phyloP scores from a whole-genome alignment of 78 protist genomes.

The Dictyostelium capitatum region DNA sequence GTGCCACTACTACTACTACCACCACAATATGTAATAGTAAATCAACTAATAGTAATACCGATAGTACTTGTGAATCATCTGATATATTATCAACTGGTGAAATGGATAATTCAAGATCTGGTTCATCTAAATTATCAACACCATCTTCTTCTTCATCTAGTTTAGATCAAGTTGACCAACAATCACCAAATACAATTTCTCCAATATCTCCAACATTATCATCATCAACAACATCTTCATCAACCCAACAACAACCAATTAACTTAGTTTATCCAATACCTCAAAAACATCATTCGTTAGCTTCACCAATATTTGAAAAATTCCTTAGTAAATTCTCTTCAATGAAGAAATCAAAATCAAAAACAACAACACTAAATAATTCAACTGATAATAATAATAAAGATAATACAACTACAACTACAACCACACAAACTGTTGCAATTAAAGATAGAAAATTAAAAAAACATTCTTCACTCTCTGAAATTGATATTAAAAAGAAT shows the following conservation, averaged over 20 bases:
- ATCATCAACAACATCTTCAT: neutral
- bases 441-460: neutral
- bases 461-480: slow-evolving; percentile 11
- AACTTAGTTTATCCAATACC: neutral
- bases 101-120: neutral
- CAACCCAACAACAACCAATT: neutral
- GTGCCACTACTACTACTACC: too few species aligned
- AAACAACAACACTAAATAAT: neutral
- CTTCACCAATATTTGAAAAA: slow-evolving; percentile 27
- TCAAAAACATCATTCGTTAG: neutral
- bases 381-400: neutral
- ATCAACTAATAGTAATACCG: neutral
- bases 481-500: slow-evolving; percentile 9
- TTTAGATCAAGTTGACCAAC: neutral
- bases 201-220: slow-evolving; percentile 21
- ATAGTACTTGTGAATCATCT: neutral
- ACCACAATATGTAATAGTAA: neutral
- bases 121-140: neutral
- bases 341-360: slow-evolving; percentile 18
- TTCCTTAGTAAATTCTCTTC: neutral
- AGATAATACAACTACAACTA: neutral
- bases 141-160: neutral
- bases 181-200: neutral
- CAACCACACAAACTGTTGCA: neutral
- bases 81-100: neutral